Evolutionary conservation across 257 asterid genomes (phyloP).

Genomic region (Plectranthus barbatus): DNA sequence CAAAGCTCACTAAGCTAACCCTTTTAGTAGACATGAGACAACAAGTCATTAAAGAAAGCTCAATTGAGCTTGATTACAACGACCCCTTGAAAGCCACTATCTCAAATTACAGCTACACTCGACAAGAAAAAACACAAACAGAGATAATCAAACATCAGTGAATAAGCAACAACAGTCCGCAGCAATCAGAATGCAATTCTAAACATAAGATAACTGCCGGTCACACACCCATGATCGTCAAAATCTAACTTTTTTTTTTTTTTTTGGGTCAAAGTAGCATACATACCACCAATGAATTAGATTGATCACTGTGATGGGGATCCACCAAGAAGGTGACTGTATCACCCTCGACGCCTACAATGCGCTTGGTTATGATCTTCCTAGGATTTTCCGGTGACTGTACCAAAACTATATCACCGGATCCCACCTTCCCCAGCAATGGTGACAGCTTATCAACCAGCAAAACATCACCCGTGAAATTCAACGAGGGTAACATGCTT

Average conservation of each 20-base stretch:
- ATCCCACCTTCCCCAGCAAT: constrained; percentile 53
- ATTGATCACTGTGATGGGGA: constrained; percentile 40
- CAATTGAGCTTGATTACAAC: neutral
- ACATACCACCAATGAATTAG: constrained; percentile 47
- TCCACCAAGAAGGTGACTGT: constrained; percentile 53
- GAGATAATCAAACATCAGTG: neutral
- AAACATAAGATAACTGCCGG: neutral
- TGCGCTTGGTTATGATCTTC: constrained; percentile 68
- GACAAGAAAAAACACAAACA: neutral
- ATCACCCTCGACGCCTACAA: constrained; percentile 80
- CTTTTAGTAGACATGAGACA: neutral
- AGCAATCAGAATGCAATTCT: neutral
- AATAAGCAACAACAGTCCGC: neutral
- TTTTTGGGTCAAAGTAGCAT: neutral
- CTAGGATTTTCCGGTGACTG: constrained; percentile 77
- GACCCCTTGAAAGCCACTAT: neutral
- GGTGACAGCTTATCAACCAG: constrained; percentile 71
- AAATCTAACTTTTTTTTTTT: neutral
- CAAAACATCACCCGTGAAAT: constrained; percentile 82
- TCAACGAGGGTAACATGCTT: constrained; percentile 92
- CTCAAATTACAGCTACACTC: neutral
- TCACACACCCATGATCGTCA: neutral
- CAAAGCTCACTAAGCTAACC: neutral
- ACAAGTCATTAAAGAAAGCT: neutral
- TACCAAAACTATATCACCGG: constrained; percentile 78